Evolutionary conservation across 2,329 filamentous ascomycete species (phyloP).

Genomic region (Gaeumannomyces tritici): DNA sequence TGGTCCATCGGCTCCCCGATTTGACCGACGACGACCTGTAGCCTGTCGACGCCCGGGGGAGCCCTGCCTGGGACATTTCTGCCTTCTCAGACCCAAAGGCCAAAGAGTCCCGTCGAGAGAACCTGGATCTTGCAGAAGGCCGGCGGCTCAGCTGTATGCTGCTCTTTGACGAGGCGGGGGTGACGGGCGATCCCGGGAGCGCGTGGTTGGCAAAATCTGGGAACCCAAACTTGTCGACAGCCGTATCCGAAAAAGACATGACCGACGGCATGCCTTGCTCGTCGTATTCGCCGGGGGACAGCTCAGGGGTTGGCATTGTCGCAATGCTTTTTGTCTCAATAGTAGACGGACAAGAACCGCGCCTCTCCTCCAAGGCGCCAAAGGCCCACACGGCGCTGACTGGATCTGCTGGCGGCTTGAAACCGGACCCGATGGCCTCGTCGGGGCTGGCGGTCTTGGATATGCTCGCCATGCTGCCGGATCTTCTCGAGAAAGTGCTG

Average conservation of each 20-base stretch:
- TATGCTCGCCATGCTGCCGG: slow-evolving; percentile 40
- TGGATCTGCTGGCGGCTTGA: not conserved
- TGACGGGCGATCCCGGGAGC: not conserved
- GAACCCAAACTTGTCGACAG: not conserved
- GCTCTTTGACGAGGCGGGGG: slow-evolving; percentile 13
- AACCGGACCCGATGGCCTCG: slow-evolving; percentile 10
- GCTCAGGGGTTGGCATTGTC: not conserved
- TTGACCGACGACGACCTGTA: slow-evolving; percentile 12
- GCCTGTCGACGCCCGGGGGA: slow-evolving; percentile 4
- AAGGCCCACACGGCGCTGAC: not conserved
- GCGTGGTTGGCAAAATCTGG: not conserved
- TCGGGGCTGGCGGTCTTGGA: slow-evolving; percentile 19
- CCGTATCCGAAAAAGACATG: not conserved
- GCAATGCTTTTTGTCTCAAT: not conserved
- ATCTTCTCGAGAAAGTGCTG: slow-evolving; percentile 65
- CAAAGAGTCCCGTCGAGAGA: not conserved
- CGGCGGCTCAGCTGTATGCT: slow-evolving; percentile 8
- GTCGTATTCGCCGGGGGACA: not conserved
- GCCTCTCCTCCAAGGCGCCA: not conserved
- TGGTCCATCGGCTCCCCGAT: slow-evolving; percentile 25
- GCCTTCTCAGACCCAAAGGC: slow-evolving; percentile 16
- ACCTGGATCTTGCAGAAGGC: not conserved
- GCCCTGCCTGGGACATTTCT: slow-evolving; percentile 11
- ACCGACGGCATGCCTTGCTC: not conserved
- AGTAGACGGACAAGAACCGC: not conserved